Base-by-base conservation (phyloP, 306 rosid species). In the Cicer arietinum region DNA sequence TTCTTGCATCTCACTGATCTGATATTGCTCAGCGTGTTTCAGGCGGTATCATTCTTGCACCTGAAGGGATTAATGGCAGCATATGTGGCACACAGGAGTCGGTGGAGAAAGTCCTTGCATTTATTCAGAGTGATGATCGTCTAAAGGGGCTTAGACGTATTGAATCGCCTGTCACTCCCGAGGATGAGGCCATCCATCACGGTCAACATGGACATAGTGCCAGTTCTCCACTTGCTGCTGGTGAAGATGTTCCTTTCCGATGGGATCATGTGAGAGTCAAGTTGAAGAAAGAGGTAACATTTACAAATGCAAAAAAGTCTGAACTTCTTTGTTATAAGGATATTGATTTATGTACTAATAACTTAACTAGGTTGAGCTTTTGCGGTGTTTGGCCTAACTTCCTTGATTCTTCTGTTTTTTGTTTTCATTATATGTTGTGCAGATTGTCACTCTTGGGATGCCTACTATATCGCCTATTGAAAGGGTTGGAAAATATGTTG, bases 191-290 rank as follows among this genome's bases (percentile, higher is more conserved):
- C 59, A 86, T 94, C 54, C 98, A 91, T 80, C 91, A 87, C 51
- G 96, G 96, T 58, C 92, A 90, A 58, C 92, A 88, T 69, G 96
- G 97, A 10, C 98, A 91, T 59, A 77, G 83, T 52, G 73, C 86
- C 51, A 83, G 87, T 69, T 88, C 97, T 74, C 98, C 98, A 79
- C 97, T 91, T 78, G 94, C 98, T 7, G 94, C 97, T 0, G 95
- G 96, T 78, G 97, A 94, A 74, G 97, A 91, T 72, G 87, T 80
- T 2, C 98, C 98, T 60, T 94, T 94, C 64, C 82, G 97, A 62
- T 94, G 97, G 98, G 97, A 94, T 78, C 96, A 94, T 77, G 97
- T 94, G 83, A 87, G 98, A 82, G 94, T 94, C 86, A 94, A 91
- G 83, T 79, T 94, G 89, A 94, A 94, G 88, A 94, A 91, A 78